Conservation (phyloP, 257 asterid species). For the Solanum dulcamara region DNA sequence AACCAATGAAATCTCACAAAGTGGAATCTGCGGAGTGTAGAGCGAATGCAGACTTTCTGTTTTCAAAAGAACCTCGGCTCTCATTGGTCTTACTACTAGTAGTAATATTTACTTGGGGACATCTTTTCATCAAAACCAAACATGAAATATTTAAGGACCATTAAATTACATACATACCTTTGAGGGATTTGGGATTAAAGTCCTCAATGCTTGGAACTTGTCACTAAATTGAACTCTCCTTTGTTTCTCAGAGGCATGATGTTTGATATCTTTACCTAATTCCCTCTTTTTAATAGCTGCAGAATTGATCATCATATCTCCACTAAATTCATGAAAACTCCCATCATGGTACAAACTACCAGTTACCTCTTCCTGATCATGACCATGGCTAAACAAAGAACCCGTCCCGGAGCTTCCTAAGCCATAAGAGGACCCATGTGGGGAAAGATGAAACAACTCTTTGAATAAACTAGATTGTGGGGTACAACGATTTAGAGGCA, state of each 20-base stretch:
- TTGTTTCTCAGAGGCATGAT: conserved; percentile 67
- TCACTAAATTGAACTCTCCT: conserved; percentile 61
- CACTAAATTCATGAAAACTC: conserved; percentile 50
- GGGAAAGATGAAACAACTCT: conserved; percentile 63
- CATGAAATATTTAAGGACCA: background rate
- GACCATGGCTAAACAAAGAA: conserved; percentile 40
- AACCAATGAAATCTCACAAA: background rate
- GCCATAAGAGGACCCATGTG: conserved; percentile 27
- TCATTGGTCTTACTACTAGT: background rate
- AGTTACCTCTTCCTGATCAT: conserved; percentile 36
- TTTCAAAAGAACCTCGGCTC: background rate
- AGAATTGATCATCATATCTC: conserved; percentile 34
- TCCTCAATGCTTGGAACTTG: conserved; percentile 42
- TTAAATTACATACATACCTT: conserved; percentile 34
- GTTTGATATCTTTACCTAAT: conserved; percentile 44
- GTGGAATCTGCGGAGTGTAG: background rate
- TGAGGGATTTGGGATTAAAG: conserved; percentile 54
- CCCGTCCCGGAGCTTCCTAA: conserved; percentile 17
- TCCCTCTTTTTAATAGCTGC: conserved; percentile 24
- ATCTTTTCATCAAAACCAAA: background rate
- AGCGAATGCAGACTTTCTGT: background rate
- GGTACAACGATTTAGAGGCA: conserved; percentile 50
- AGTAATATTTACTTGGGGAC: background rate
- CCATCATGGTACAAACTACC: conserved; percentile 32
- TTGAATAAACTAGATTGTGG: conserved; percentile 61